These are phyloP conservation scores for Arthrobotrys sphaeroides DNA, from an alignment of 2,329 filamentous ascomycete genomes.

Conservation along the genomic window DNA sequence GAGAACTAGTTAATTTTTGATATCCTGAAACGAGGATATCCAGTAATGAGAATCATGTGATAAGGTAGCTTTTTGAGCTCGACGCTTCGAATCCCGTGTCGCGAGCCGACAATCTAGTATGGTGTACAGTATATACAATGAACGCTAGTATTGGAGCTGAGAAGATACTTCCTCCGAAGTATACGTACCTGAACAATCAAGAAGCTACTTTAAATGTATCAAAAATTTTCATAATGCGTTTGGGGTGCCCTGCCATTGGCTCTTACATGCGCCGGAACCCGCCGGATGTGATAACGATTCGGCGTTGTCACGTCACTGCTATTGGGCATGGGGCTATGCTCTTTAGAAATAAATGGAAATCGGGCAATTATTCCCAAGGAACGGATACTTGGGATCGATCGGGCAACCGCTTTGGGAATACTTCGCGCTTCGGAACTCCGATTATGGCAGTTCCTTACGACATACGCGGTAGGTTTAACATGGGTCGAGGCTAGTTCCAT, in stretches of 20 bases:
- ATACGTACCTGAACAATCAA: too few relatives aligned
- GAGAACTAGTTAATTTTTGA: too few relatives aligned
- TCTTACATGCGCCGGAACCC: background rate
- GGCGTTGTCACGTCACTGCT: background rate
- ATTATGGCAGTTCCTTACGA: background rate
- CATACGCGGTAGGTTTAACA: background rate
- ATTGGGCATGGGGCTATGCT: background rate
- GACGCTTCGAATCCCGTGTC: too few relatives aligned
- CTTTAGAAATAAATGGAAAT: background rate
- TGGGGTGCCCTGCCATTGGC: background rate
- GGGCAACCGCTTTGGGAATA: background rate
- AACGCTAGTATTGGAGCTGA: too few relatives aligned
- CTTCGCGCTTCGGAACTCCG: conserved; percentile 27
- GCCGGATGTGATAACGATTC: conserved; percentile 4
- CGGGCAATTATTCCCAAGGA: background rate
- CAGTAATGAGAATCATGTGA: too few relatives aligned
- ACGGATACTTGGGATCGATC: background rate
- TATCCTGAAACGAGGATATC: too few relatives aligned
- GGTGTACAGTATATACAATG: too few relatives aligned
- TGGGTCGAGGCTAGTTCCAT: background rate
- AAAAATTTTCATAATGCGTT: background rate
- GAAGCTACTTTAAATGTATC: background rate
- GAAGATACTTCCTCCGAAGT: too few relatives aligned
- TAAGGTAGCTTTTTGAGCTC: too few relatives aligned
- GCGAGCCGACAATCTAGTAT: too few relatives aligned